Evolutionary conservation across 208 protist genomes (phyloP).

Genomic region (Tetramitus jugosus): DNA sequence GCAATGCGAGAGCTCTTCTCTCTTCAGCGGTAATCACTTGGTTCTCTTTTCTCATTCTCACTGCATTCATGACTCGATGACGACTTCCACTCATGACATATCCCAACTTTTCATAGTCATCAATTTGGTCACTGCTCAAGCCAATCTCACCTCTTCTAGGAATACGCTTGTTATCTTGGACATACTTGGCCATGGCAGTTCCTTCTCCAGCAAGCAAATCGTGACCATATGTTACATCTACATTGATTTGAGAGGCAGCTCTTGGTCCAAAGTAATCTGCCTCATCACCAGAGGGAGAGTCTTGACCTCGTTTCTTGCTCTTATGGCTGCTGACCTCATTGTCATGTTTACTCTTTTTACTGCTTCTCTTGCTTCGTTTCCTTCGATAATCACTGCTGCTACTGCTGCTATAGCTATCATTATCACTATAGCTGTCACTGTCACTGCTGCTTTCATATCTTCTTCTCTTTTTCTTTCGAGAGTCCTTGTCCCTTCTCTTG

Average conservation of each 20-base stretch:
- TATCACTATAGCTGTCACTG: too few relatives aligned
- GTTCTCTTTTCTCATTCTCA: constrained; percentile 73
- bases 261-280: not conserved
- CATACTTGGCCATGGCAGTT: constrained; percentile 2
- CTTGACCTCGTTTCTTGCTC: too few relatives aligned
- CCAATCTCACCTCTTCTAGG: constrained; percentile 74
- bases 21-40: constrained; percentile 69
- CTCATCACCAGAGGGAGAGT: not conserved
- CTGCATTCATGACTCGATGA: constrained; percentile 69
- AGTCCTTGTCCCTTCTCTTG: too few relatives aligned
- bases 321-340: constrained; percentile 1
- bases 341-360: not conserved
- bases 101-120: constrained; percentile 52
- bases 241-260: not conserved
- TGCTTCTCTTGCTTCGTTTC: not conserved
- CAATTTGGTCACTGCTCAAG: constrained; percentile 56
- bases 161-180: constrained; percentile 30
- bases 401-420: too few relatives aligned
- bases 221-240: constrained; percentile 21
- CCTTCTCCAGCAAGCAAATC: constrained; percentile 1
- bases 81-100: constrained; percentile 71
- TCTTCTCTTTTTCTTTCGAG: too few relatives aligned
- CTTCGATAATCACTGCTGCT: constrained; percentile 8
- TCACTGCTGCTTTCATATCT: too few relatives aligned
- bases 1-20: constrained; percentile 51